Conservation (phyloP, 1,139 yeast genomes). For the Magnusiomyces ingens region DNA sequence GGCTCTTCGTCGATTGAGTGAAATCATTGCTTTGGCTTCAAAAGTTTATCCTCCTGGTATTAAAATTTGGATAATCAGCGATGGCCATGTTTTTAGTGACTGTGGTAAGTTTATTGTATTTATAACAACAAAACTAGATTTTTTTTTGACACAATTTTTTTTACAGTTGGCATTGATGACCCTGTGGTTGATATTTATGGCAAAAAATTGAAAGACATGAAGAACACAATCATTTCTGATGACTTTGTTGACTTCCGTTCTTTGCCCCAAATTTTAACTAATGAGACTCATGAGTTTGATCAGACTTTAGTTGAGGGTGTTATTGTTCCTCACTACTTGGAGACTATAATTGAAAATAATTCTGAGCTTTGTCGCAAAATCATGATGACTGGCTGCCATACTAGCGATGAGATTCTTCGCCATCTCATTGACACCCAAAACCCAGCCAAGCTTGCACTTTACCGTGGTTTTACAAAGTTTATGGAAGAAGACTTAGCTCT, state of each 20-base stretch:
- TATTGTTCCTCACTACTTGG: slow-evolving; percentile 13
- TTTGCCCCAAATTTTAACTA: slow-evolving; percentile 14
- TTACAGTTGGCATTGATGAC: slow-evolving; percentile 15
- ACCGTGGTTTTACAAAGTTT: slow-evolving; percentile 16
- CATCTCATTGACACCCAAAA: slow-evolving; percentile 14
- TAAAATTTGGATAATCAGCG: slow-evolving; percentile 16
- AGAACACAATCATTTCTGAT: slow-evolving; percentile 9
- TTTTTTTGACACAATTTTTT: background rate
- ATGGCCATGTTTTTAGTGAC: slow-evolving; percentile 17
- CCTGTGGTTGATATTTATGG: slow-evolving; percentile 14
- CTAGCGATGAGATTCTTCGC: slow-evolving; percentile 12
- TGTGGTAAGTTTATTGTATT: slow-evolving; percentile 5
- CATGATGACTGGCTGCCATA: slow-evolving; percentile 16
- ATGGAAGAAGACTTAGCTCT: slow-evolving; percentile 15
- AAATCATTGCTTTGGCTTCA: slow-evolving; percentile 9
- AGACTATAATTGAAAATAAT: slow-evolving; percentile 10
- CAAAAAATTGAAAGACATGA: slow-evolving; percentile 9
- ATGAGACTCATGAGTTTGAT: slow-evolving; percentile 11
- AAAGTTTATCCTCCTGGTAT: slow-evolving; percentile 15
- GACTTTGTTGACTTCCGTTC: slow-evolving; percentile 11
- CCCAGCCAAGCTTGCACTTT: slow-evolving; percentile 16
- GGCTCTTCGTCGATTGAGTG: slow-evolving; percentile 13
- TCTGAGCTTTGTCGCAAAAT: slow-evolving; percentile 16
- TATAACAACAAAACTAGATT: background rate
- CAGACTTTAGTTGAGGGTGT: slow-evolving; percentile 9